Evolutionary conservation across 2,329 filamentous ascomycete species (phyloP).

Genomic region (Exophiala bonariae): DNA sequence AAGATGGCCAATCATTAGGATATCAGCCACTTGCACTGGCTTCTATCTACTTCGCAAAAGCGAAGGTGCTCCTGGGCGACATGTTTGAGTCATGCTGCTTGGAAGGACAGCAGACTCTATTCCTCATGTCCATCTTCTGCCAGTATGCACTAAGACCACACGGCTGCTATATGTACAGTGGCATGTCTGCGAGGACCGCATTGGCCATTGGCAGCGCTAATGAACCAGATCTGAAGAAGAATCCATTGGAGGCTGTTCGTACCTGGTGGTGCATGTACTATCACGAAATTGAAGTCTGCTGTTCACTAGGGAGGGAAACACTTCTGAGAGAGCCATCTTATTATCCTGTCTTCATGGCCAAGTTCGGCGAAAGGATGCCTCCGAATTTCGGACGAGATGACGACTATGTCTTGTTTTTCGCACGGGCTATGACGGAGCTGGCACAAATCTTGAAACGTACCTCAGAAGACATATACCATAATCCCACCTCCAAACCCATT

Average conservation of each 20-base stretch:
- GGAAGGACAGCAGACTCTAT: slow-evolving; percentile 31
- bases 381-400: slow-evolving; percentile 26
- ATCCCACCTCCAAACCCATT: slow-evolving; percentile 20
- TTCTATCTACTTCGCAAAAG: slow-evolving; percentile 30
- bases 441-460: slow-evolving; percentile 31
- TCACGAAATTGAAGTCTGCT: slow-evolving; percentile 32
- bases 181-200: slow-evolving; percentile 36
- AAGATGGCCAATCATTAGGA: background rate
- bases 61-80: slow-evolving; percentile 31
- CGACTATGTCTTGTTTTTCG: slow-evolving; percentile 1
- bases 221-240: slow-evolving; percentile 20
- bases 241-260: slow-evolving; percentile 25
- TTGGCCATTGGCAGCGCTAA: slow-evolving; percentile 35
- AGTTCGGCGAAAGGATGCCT: slow-evolving; percentile 26
- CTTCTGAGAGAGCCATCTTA: slow-evolving; percentile 32
- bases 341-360: slow-evolving; percentile 29
- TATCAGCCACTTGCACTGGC: slow-evolving; percentile 21
- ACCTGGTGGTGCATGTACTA: slow-evolving; percentile 30
- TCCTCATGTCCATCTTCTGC: slow-evolving; percentile 33
- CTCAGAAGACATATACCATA: slow-evolving; percentile 32
- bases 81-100: slow-evolving; percentile 32
- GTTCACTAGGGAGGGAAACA: slow-evolving; percentile 32
- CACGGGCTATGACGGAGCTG: slow-evolving; percentile 27
- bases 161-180: slow-evolving; percentile 38
- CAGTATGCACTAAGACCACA: slow-evolving; percentile 37